A percentile compares a stretch with the other conserved stretches of the same genome.
Conservation (phyloP, 2,329 filamentous ascomycete genomes). For the Ceratocystis diversiconidia region DNA sequence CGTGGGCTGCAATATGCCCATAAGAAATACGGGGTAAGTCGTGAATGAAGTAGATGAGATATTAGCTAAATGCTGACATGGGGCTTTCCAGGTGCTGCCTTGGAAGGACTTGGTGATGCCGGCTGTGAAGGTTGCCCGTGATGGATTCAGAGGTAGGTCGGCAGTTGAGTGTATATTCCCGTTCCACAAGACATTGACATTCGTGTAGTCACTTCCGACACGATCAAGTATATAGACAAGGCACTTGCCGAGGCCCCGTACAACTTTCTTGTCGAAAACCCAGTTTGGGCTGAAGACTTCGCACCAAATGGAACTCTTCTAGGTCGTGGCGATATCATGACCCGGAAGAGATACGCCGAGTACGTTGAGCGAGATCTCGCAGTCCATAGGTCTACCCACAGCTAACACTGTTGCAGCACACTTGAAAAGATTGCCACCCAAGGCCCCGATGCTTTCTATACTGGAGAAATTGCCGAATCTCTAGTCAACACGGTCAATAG, state of each 20-base stretch:
- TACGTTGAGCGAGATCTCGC: conserved; percentile 21
- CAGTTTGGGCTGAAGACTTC: conserved; percentile 76
- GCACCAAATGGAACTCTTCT: conserved; percentile 66
- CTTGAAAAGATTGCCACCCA: conserved; percentile 61
- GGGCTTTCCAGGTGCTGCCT: conserved; percentile 30
- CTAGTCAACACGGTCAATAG: conserved; percentile 56
- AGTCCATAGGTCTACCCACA: background rate
- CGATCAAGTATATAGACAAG: conserved; percentile 56
- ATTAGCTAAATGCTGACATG: background rate
- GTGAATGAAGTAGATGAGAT: background rate
- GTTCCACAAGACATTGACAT: conserved; percentile 17
- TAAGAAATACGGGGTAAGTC: conserved; percentile 46
- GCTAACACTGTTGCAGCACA: conserved; percentile 31
- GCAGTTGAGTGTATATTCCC: background rate
- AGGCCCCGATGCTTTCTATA: conserved; percentile 63
- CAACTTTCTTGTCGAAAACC: conserved; percentile 60
- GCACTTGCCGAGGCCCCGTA: conserved; percentile 19
- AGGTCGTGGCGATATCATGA: conserved; percentile 61
- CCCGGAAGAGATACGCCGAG: conserved; percentile 61
- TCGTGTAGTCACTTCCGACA: conserved; percentile 50
- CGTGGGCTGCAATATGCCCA: conserved; percentile 70
- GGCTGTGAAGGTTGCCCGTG: conserved; percentile 55
- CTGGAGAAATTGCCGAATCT: conserved; percentile 55
- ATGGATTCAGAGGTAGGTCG: conserved; percentile 47
- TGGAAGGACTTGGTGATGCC: conserved; percentile 62